These are phyloP conservation scores for Quercus wislizeni DNA, from an alignment of 306 rosid genomes.

Conservation along the genomic window DNA sequence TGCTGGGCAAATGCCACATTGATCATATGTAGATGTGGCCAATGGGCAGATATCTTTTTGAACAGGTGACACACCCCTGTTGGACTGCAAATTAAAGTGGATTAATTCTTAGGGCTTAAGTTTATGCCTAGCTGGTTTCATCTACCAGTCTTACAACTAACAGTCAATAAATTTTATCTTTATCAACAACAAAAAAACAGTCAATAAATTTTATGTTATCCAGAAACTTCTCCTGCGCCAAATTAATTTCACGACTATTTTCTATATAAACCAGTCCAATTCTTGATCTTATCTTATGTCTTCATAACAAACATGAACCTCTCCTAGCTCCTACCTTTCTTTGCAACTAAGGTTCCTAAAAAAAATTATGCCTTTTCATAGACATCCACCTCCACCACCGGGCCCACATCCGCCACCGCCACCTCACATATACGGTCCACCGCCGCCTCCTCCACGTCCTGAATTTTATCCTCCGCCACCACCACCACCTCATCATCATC, in stretches of 20 bases:
- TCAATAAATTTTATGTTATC: not conserved
- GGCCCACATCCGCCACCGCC: conserved; percentile 20
- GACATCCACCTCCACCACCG: conserved; percentile 9
- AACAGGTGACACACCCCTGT: not conserved
- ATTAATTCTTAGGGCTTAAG: too few relatives aligned
- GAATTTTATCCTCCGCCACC: conserved; percentile 2
- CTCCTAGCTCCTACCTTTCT: too few relatives aligned
- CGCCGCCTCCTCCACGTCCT: not conserved
- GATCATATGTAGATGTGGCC: not conserved
- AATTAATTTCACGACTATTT: not conserved
- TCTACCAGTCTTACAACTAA: conserved; percentile 1
- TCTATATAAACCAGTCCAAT: not conserved
- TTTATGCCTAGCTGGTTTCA: not conserved
- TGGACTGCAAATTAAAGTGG: not conserved
- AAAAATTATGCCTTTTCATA: conserved; percentile 2
- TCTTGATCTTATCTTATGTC: not conserved
- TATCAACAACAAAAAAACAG: not conserved
- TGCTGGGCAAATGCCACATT: not conserved
- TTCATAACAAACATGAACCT: not conserved
- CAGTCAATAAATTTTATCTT: not conserved
- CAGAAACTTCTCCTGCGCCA: not conserved
- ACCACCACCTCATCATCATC: not conserved
- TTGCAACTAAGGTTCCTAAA: not conserved
- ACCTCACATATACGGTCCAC: not conserved
- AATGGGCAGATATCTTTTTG: not conserved